Base-by-base conservation (phyloP, 2,329 filamentous ascomycete genomes). In the Venturia asperata region DNA sequence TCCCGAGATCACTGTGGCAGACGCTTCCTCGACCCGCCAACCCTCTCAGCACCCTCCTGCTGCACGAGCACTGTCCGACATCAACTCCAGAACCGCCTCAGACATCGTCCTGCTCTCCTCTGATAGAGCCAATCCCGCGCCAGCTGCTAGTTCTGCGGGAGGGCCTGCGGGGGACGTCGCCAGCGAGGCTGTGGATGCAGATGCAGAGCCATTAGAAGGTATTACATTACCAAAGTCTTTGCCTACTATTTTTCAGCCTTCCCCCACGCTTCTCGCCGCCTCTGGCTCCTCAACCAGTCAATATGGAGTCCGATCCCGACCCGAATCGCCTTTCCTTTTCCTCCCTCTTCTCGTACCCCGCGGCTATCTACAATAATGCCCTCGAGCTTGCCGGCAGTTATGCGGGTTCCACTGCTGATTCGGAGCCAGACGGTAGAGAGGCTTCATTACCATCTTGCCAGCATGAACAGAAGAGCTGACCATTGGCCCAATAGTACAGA, bases 241-340 rank as follows among this genome's bases (percentile, higher is more conserved):
- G 11, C 39, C 60, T 19, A 61, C n/a, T 21, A 37, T 34, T 27
- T 62, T 62, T 68, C 64, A 68, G 65, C 68, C 55, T 68, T 24
- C 61, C 67, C 49, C 49, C 67, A 37, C 63, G 67, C 13, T 70
- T 71, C 63, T 66, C 72, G 65, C 27, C 47, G 70, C 71, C 62
- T 67, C 70, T 62, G 75, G 83, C 61, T 79, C 82, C 61, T 66
- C 82, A 75, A 66, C 67, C 68, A 60, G 37, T 41, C 27, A 52
- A 43, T 74, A 75, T 61, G 47, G 63, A 64, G 37, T 56, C 47
- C 10, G 63, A 63, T 24, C 45, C 67, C 41, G 78, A 87, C 47
- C 79, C 79, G 56, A 88, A 90, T 71, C 85, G 89, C 62, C 80
- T 89, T 72, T 92, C 89, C 30, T 83, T 88, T 67, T 90, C 87